These are phyloP conservation scores for Rutstroemia sp. DNA, from an alignment of 2,329 filamentous ascomycete species.

Conservation along the genomic window DNA sequence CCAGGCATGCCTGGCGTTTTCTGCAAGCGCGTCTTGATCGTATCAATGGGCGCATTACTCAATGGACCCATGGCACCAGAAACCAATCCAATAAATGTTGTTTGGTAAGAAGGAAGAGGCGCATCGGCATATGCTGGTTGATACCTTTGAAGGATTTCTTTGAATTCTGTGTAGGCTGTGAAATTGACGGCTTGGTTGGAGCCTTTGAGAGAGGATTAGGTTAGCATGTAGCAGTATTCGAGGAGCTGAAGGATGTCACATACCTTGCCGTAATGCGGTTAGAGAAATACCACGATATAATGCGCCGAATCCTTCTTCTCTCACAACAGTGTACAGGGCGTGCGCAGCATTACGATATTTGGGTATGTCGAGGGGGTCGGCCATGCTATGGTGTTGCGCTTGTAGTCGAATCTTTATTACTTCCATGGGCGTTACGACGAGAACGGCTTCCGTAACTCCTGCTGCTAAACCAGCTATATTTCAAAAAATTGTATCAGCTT, in stretches of 20 bases:
- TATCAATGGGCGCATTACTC: constrained; percentile 96
- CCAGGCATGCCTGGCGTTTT: constrained; percentile 78
- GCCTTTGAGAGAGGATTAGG: constrained; percentile 10
- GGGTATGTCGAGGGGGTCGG: constrained; percentile 88
- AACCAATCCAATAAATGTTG: constrained; percentile 77
- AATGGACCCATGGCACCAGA: constrained; percentile 92
- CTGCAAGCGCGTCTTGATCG: constrained; percentile 95
- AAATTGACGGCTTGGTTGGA: constrained; percentile 98
- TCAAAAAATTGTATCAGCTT: not conserved
- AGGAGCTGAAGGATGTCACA: not conserved
- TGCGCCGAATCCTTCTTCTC: constrained; percentile 81
- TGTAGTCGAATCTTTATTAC: constrained; percentile 98
- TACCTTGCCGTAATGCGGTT: constrained; percentile 88
- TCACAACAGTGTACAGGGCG: constrained; percentile 77
- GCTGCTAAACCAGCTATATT: constrained; percentile 72
- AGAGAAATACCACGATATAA: constrained; percentile 91
- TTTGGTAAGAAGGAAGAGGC: constrained; percentile 80
- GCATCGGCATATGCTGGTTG: constrained; percentile 61
- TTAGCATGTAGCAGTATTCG: not conserved
- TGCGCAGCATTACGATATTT: constrained; percentile 95
- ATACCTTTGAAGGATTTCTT: constrained; percentile 63
- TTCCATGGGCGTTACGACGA: constrained; percentile 97
- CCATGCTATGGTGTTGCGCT: constrained; percentile 96
- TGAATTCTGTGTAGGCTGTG: constrained; percentile 93
- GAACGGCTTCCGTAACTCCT: constrained; percentile 92